Evolutionary conservation across 352 stramenopile species (phyloP).

Genomic region (Phytophthora ohioensis): DNA sequence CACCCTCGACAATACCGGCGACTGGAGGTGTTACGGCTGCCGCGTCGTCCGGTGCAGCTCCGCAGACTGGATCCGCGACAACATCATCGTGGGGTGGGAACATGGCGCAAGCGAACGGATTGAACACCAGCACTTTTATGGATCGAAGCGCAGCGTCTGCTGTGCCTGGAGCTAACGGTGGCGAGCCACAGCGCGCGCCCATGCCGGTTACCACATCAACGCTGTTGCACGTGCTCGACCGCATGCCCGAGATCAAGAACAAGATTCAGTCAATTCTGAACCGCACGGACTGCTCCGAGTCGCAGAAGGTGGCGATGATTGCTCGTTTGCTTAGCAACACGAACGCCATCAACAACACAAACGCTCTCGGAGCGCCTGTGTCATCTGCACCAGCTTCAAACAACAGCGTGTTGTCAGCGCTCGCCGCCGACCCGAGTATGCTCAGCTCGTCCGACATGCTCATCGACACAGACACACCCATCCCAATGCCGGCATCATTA

Average conservation of each 20-base stretch:
- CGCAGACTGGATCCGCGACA: conserved; percentile 19
- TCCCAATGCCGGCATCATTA: conserved; percentile 58
- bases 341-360: conserved; percentile 75
- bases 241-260: conserved; percentile 92
- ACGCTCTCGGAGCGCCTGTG: conserved; percentile 22
- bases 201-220: conserved; percentile 86
- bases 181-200: conserved; percentile 26
- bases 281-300: conserved; percentile 85
- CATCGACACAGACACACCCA: conserved; percentile 57
- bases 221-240: conserved; percentile 82
- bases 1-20: conserved; percentile 13
- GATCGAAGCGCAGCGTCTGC: conserved; percentile 21
- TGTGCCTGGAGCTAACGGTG: conserved; percentile 6
- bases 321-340: conserved; percentile 86
- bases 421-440: conserved; percentile 39
- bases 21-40: conserved; percentile 15
- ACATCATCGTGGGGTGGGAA: conserved; percentile 44
- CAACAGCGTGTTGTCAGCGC: conserved; percentile 39
- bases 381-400: conserved; percentile 11
- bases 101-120: conserved; percentile 38
- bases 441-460: conserved; percentile 46
- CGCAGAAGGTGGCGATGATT: conserved; percentile 91
- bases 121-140: conserved; percentile 16
- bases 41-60: conserved; percentile 13
- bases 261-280: conserved; percentile 91